These are phyloP conservation scores for Endogone sp. DNA, from an alignment of 192 early-diverging fungal genomes.

Conservation along the genomic window DNA sequence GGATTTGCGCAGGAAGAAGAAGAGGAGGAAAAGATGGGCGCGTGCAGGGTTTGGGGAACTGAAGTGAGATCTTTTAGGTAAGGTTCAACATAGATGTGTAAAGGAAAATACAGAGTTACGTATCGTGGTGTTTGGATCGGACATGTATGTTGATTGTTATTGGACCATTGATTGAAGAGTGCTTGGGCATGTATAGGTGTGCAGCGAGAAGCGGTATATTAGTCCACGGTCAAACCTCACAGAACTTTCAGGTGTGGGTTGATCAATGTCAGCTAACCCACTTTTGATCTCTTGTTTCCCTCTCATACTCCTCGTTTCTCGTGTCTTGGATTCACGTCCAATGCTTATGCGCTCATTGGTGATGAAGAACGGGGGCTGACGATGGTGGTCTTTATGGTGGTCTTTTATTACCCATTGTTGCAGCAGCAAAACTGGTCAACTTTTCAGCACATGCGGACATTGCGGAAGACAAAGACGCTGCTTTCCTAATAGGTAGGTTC, in stretches of 20 bases:
- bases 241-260: no score
- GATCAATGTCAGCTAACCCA: no score
- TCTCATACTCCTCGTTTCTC: no score
- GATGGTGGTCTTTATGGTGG: conserved; percentile 52
- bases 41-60: neutral
- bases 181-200: no score
- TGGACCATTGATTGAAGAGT: no score
- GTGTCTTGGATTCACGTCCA: neutral
- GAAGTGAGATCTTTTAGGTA: conserved; percentile 1
- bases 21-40: neutral
- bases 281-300: no score
- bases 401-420: conserved; percentile 46
- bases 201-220: no score
- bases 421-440: conserved; percentile 43
- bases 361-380: conserved; percentile 44
- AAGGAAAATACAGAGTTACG: conserved; percentile 8
- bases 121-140: conserved; percentile 3
- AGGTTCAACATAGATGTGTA: no score
- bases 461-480: conserved; percentile 18
- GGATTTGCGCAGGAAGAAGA: neutral
- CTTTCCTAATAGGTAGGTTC: conserved; percentile 14
- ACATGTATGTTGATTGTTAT: no score
- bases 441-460: conserved; percentile 15
- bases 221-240: no score
- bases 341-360: neutral